Percentiles rank a stretch among this genome's conserved stretches.
Conservation (phyloP, 1,139 yeast genomes). For the Debaryomyces sp. region DNA sequence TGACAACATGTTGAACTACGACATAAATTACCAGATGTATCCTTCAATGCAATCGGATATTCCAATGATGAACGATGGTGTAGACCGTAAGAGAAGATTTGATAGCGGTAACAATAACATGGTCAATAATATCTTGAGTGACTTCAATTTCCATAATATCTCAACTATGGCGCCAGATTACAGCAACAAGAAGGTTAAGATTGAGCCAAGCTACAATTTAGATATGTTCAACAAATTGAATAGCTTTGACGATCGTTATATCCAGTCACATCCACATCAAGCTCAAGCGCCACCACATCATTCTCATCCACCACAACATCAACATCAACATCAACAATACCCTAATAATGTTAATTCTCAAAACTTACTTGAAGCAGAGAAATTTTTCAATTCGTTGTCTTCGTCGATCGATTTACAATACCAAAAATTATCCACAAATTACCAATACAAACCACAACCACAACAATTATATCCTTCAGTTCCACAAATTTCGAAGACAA, state of each 20-base stretch:
- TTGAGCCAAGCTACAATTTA: conserved; percentile 58
- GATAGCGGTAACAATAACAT: conserved; percentile 18
- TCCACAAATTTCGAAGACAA: conserved; percentile 22
- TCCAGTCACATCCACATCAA: not conserved
- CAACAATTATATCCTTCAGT: conserved; percentile 33
- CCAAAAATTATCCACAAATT: conserved; percentile 18
- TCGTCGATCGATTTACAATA: conserved; percentile 50
- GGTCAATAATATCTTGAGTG: conserved; percentile 41
- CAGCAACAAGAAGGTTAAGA: conserved; percentile 57
- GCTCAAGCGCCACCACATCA: conserved; percentile 5
- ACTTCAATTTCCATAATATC: conserved; percentile 32
- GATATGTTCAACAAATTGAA: conserved; percentile 65
- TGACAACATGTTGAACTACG: conserved; percentile 4
- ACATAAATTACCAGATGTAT: not conserved
- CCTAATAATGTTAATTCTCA: not conserved
- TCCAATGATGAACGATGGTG: not conserved
- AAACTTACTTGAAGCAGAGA: conserved; percentile 52
- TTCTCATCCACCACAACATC: conserved; percentile 6
- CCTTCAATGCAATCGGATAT: conserved; percentile 1
- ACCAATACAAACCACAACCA: conserved; percentile 18
- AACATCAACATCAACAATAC: conserved; percentile 8
- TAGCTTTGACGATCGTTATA: conserved; percentile 44
- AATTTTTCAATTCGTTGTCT: conserved; percentile 58
- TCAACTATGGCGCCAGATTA: conserved; percentile 22
- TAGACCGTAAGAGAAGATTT: conserved; percentile 18